phyloP scores from a whole-genome alignment of 257 asterid species.

The Scutellaria barbata region DNA sequence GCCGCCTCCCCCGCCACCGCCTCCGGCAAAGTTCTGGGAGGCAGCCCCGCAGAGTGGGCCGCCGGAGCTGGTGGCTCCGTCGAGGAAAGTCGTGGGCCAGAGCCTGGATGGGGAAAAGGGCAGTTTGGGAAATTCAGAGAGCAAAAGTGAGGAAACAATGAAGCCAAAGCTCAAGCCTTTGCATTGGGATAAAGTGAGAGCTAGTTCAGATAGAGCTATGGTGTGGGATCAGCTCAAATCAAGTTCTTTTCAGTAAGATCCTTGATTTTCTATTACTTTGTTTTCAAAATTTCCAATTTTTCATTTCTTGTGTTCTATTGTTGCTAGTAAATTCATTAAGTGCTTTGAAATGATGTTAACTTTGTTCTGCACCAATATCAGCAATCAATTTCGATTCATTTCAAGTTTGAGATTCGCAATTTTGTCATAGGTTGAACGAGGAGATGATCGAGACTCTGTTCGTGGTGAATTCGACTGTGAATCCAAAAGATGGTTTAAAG shows the following conservation, averaged over 20 bases:
- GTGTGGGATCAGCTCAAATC: constrained; percentile 85
- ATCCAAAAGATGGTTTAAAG: constrained; percentile 46
- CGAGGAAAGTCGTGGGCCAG: constrained; percentile 43
- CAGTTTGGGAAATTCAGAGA: constrained; percentile 35
- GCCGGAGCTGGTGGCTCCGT: constrained; percentile 67
- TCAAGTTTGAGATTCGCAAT: constrained; percentile 13
- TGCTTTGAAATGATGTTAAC: neutral
- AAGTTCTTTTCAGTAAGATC: constrained; percentile 76
- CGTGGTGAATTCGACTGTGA: constrained; percentile 50
- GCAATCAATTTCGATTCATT: neutral
- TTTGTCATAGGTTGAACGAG: constrained; percentile 70
- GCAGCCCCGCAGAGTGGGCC: constrained; percentile 46
- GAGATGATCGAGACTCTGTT: constrained; percentile 80
- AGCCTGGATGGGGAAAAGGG: constrained; percentile 35
- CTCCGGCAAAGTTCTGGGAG: constrained; percentile 55
- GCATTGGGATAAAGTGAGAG: constrained; percentile 93
- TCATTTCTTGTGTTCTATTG: neutral
- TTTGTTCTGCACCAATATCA: neutral
- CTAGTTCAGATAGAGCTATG: constrained; percentile 73
- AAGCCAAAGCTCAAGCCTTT: constrained; percentile 78
- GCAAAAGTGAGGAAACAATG: constrained; percentile 45
- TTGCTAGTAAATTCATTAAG: neutral
- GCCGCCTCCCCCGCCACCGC: constrained; percentile 55
- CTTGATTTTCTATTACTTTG: neutral
- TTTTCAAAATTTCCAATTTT: neutral